Evolutionary conservation across 208 protist genomes (phyloP).

Genomic region (Leishmania gerbilli): DNA sequence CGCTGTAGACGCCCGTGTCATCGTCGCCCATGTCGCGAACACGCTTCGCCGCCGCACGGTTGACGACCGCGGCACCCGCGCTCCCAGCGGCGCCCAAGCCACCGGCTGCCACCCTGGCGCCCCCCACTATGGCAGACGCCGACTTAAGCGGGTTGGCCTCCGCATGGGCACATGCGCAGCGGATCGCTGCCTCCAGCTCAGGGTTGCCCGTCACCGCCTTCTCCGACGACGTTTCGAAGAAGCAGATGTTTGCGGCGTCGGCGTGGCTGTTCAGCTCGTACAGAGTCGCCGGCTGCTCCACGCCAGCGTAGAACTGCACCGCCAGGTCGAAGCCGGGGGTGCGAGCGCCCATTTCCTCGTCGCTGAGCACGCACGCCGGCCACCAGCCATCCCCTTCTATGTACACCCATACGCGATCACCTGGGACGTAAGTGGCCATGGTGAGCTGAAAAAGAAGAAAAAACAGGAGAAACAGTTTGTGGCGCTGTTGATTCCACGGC

Average conservation of each 20-base stretch:
- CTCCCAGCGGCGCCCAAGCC: neutral
- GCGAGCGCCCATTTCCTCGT: constrained; percentile 39
- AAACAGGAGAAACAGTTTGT: neutral
- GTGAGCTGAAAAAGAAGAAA: neutral
- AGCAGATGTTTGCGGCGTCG: constrained; percentile 55
- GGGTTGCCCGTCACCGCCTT: constrained; percentile 79
- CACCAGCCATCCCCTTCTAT: constrained; percentile 84
- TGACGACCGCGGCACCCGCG: constrained; percentile 10
- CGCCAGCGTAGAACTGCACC: constrained; percentile 73
- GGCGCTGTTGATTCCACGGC: neutral
- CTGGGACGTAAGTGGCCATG: constrained; percentile 45
- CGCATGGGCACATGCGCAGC: constrained; percentile 44
- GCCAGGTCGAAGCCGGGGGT: constrained; percentile 47
- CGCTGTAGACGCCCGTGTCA: constrained; percentile 1
- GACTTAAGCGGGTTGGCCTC: constrained; percentile 76
- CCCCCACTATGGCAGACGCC: constrained; percentile 13
- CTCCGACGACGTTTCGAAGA: constrained; percentile 84
- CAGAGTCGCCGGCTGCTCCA: constrained; percentile 43
- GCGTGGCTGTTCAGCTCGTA: constrained; percentile 50
- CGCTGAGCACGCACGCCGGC: constrained; percentile 72
- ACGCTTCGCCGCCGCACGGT: constrained; percentile 19
- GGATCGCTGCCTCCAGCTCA: constrained; percentile 68
- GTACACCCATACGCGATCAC: constrained; percentile 86
- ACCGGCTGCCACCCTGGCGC: neutral
- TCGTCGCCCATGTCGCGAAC: constrained; percentile 24